These are phyloP conservation scores for Byssoonygena ceratinophila DNA, from an alignment of 2,329 filamentous ascomycete genomes.

Conservation along the genomic window DNA sequence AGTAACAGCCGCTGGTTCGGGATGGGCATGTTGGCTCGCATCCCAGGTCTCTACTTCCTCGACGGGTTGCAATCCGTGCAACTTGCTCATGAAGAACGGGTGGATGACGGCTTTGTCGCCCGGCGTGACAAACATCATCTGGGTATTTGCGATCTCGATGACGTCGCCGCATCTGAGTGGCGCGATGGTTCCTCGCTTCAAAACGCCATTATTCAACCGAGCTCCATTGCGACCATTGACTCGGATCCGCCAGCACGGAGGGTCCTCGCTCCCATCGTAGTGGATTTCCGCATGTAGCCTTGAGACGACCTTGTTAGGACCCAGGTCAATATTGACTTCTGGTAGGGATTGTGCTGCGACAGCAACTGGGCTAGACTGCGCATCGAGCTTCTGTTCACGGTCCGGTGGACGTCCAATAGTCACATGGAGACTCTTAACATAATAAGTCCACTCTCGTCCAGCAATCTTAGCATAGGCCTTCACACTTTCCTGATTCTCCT, in stretches of 20 bases:
- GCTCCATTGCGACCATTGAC: conserved; percentile 89
- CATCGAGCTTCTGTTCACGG: conserved; percentile 33
- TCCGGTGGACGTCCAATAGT: conserved; percentile 43
- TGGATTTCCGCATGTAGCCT: conserved; percentile 64
- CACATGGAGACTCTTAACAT: conserved; percentile 40
- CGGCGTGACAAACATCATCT: conserved; percentile 99
- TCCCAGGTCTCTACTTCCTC: conserved; percentile 27
- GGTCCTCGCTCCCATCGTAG: conserved; percentile 55
- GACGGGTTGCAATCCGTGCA: conserved; percentile 39
- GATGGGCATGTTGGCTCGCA: conserved; percentile 31
- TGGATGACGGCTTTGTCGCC: conserved; percentile 60
- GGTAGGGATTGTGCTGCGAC: conserved; percentile 36
- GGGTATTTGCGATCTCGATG: conserved; percentile 79
- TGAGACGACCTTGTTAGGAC: conserved; percentile 71
- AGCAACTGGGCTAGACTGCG: conserved; percentile 39
- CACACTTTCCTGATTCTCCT: conserved; percentile 38
- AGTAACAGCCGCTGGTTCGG: conserved; percentile 14
- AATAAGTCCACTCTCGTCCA: conserved; percentile 44
- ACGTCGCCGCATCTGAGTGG: conserved; percentile 75
- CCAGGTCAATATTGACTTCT: conserved; percentile 74
- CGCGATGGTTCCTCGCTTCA: conserved; percentile 57
- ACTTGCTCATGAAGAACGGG: conserved; percentile 58
- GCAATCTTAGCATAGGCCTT: conserved; percentile 43
- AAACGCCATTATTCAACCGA: conserved; percentile 62
- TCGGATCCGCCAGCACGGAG: conserved; percentile 63